Evolutionary conservation across 768 basidiomycete genomes (phyloP).

Genomic region (Naganishia antarctica): DNA sequence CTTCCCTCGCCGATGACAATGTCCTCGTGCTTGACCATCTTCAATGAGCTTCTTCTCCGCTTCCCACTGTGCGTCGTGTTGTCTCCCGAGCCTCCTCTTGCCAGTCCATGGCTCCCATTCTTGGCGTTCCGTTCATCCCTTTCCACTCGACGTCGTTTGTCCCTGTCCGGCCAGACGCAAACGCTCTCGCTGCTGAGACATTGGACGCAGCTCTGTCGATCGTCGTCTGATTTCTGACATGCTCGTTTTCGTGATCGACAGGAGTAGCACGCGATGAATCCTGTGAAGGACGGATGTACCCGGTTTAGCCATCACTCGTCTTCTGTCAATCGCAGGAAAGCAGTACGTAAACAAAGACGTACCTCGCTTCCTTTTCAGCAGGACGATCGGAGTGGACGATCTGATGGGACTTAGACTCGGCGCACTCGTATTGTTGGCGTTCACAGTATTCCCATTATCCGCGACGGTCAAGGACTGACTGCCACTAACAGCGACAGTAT

Average conservation of each 20-base stretch:
- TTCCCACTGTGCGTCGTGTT: neutral
- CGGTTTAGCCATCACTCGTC: no score
- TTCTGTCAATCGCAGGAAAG: no score
- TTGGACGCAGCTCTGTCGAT: conserved; percentile 7
- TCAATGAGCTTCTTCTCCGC: conserved; percentile 10
- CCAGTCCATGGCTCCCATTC: neutral
- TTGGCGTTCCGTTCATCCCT: neutral
- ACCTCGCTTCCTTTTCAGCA: conserved; percentile 16
- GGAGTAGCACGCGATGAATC: conserved; percentile 16
- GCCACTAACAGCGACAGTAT: neutral
- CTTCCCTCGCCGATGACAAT: neutral
- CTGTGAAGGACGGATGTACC: neutral
- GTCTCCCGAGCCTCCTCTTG: neutral
- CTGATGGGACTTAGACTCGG: conserved; percentile 13
- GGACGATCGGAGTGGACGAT: conserved; percentile 12
- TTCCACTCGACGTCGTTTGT: conserved; percentile 18
- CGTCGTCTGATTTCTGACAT: conserved; percentile 12
- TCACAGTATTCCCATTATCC: neutral
- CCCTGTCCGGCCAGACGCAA: conserved; percentile 18
- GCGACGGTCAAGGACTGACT: neutral
- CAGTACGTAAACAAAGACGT: no score
- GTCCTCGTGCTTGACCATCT: conserved; percentile 18
- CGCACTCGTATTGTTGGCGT: neutral
- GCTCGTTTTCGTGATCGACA: conserved; percentile 17
- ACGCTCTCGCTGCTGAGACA: conserved; percentile 18